Conservation (phyloP, 2,329 filamentous ascomycete species). For the Colletotrichum sp. region DNA sequence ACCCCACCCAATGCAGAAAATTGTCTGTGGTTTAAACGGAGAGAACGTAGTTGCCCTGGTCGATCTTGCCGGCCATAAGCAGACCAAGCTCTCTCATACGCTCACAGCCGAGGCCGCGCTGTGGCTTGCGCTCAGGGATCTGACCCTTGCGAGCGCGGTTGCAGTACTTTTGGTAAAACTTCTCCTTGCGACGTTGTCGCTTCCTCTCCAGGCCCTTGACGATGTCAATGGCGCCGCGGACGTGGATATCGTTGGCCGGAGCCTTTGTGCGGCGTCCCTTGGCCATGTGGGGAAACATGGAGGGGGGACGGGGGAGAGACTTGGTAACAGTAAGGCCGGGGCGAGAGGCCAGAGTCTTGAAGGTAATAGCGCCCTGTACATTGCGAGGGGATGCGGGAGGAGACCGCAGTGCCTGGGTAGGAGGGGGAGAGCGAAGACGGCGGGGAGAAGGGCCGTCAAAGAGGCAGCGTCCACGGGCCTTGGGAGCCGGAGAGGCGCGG, state of each 20-base stretch:
- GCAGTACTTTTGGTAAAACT: conserved; percentile 88
- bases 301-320: conserved; percentile 82
- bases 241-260: conserved; percentile 60
- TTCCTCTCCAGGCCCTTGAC: conserved; percentile 96
- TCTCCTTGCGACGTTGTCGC: conserved; percentile 89
- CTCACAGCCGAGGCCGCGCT: conserved; percentile 87
- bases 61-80: conserved; percentile 81
- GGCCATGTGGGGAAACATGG: conserved; percentile 66
- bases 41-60: conserved; percentile 77
- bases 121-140: conserved; percentile 66
- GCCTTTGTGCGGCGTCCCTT: conserved; percentile 42
- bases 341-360: conserved; percentile 57
- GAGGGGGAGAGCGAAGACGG: conserved; percentile 73
- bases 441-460: conserved; percentile 75
- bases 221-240: conserved; percentile 95
- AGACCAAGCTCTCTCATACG: conserved; percentile 88
- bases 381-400: conserved; percentile 51
- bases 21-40: conserved; percentile 58
- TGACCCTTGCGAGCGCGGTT: conserved; percentile 78
- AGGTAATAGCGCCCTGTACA: conserved; percentile 42
- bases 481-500: conserved; percentile 47
- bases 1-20: not conserved
- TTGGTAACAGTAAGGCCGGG: conserved; percentile 79
- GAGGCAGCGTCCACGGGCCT: conserved; percentile 56
- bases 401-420: conserved; percentile 56